Evolutionary conservation across 1,139 yeast species (phyloP).

Genomic region (Sugiyamaella pinicola): DNA sequence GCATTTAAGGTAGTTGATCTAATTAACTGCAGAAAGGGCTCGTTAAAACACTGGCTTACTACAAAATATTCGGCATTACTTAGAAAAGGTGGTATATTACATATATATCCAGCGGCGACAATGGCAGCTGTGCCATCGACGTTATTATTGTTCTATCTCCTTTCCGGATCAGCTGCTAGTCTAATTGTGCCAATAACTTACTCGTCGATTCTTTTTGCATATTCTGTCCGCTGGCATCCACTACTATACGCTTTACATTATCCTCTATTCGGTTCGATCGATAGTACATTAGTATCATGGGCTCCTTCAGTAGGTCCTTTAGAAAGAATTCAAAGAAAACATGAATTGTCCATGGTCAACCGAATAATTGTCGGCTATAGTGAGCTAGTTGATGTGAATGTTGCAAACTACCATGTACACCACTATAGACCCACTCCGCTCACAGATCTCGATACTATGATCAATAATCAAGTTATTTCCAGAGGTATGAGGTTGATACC

Average conservation of each 20-base stretch:
- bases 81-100: neutral
- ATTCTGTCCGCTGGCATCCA: slow-evolving; percentile 11
- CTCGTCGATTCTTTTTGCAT: slow-evolving; percentile 2
- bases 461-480: slow-evolving; percentile 13
- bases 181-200: slow-evolving; percentile 11
- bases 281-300: slow-evolving; percentile 21
- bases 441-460: slow-evolving; percentile 8
- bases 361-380: slow-evolving; percentile 29
- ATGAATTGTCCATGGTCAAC: slow-evolving; percentile 27
- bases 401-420: slow-evolving; percentile 28
- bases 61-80: neutral
- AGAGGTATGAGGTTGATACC: slow-evolving; percentile 50
- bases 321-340: slow-evolving; percentile 20
- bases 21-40: neutral
- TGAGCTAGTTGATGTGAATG: slow-evolving; percentile 28
- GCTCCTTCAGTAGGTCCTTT: slow-evolving; percentile 11
- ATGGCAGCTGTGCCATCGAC: neutral
- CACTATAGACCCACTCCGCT: slow-evolving; percentile 15
- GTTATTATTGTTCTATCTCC: neutral
- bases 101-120: neutral
- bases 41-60: neutral
- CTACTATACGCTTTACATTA: slow-evolving; percentile 2
- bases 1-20: slow-evolving; percentile 20
- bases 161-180: slow-evolving; percentile 5
- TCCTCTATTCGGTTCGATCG: slow-evolving; percentile 10